A percentile compares a stretch with the other conserved stretches of the same genome.
Evolutionary conservation across 2,329 filamentous ascomycete species (phyloP).

Genomic region (Chaetomium sp.): DNA sequence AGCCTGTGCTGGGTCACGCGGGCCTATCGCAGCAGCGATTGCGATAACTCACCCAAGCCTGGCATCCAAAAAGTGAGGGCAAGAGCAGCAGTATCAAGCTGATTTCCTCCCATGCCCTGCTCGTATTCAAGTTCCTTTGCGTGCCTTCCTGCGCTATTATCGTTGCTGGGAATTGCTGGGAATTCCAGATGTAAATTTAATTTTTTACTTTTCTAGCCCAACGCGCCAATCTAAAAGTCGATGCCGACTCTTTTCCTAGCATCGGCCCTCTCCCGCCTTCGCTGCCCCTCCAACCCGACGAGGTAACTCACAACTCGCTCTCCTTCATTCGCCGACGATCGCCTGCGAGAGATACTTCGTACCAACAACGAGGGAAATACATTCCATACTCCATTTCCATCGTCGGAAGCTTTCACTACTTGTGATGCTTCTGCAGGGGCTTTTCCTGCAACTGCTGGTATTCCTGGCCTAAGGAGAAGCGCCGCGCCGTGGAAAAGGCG

Average conservation of each 20-base stretch:
- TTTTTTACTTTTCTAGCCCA: conserved; percentile 1
- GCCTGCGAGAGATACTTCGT: not conserved
- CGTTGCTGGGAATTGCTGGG: not conserved
- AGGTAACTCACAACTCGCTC: no score
- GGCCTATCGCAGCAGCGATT: conserved; percentile 34
- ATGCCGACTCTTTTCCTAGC: not conserved
- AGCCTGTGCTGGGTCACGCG: conserved; percentile 37
- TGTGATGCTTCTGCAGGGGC: conserved; percentile 6
- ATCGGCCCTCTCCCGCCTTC: not conserved
- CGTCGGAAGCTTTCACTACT: not conserved
- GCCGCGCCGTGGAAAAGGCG: conserved; percentile 15
- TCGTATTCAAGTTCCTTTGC: not conserved
- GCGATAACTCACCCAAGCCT: conserved; percentile 35
- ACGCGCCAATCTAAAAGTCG: conserved; percentile 4
- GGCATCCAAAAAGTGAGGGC: conserved; percentile 25
- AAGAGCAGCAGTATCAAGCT: conserved; percentile 15
- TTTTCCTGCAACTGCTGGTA: not conserved
- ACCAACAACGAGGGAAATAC: not conserved
- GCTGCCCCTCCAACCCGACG: not conserved
- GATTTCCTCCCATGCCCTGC: conserved; percentile 10
- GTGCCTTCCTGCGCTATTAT: conserved; percentile 3
- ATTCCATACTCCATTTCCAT: not conserved
- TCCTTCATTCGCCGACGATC: not conserved
- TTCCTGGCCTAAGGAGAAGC: conserved; percentile 12
- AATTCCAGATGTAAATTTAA: conserved; percentile 7